A percentile compares a stretch with the other conserved stretches of the same genome.
These are phyloP conservation scores for Chionographis japonica DNA, from an alignment of 106 monocot species.

Conservation along the genomic window DNA sequence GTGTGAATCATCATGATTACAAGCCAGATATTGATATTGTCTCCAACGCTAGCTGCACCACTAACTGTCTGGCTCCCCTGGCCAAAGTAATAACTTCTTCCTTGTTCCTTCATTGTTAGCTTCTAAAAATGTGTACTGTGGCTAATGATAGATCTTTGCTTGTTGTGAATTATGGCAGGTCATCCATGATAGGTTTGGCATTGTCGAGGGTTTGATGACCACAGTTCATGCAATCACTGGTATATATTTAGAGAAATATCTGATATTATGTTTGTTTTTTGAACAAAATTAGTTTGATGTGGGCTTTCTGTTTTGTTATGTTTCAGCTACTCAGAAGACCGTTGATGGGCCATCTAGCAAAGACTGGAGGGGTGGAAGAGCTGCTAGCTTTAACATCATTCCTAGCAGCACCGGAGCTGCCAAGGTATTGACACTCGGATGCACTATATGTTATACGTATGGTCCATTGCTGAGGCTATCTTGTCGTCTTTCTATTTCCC, in stretches of 20 bases:
- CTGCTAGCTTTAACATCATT: slow-evolving; percentile 91
- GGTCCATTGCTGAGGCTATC: background rate
- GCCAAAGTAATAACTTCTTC: slow-evolving; percentile 47
- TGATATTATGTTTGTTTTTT: no score
- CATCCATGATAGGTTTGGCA: slow-evolving; percentile 80
- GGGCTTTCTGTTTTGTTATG: slow-evolving; percentile 2
- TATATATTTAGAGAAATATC: slow-evolving; percentile 3
- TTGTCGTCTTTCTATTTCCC: no score
- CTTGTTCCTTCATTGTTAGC: background rate
- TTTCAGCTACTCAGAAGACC: slow-evolving; percentile 80
- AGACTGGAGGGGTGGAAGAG: slow-evolving; percentile 98
- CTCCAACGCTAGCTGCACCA: slow-evolving; percentile 92
- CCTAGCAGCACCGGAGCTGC: slow-evolving; percentile 96
- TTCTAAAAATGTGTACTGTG: no score
- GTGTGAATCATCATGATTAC: slow-evolving; percentile 79
- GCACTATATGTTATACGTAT: background rate
- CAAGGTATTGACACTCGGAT: slow-evolving; percentile 36
- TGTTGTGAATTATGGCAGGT: slow-evolving; percentile 31
- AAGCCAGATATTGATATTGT: slow-evolving; percentile 56
- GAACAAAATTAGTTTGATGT: background rate
- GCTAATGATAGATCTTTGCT: background rate
- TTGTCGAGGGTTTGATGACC: slow-evolving; percentile 90
- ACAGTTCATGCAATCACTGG: slow-evolving; percentile 81
- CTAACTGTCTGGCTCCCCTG: slow-evolving; percentile 86
- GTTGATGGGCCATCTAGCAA: slow-evolving; percentile 87